Evolutionary conservation across 2,329 filamentous ascomycete species (phyloP).

Genomic region (Pseudocercospora eumusae): DNA sequence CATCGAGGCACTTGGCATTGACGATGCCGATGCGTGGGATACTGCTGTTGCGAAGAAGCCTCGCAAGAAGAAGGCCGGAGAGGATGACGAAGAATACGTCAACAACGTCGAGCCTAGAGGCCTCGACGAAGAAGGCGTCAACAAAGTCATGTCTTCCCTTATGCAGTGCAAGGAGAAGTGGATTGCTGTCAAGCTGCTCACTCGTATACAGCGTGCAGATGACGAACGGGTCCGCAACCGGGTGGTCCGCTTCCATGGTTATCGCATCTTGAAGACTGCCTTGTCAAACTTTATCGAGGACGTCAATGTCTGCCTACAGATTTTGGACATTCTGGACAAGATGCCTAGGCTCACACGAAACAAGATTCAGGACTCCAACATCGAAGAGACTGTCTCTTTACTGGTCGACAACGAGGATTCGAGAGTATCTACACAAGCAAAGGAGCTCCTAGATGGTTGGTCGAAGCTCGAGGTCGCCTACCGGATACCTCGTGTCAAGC

Average conservation of each 20-base stretch:
- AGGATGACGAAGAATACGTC: slow-evolving; percentile 94
- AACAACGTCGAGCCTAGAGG: slow-evolving; percentile 79
- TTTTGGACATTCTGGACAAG: slow-evolving; percentile 83
- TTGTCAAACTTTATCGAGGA: slow-evolving; percentile 86
- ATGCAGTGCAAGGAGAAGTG: slow-evolving; percentile 99
- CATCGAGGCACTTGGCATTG: slow-evolving; percentile 93
- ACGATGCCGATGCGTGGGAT: slow-evolving; percentile 90
- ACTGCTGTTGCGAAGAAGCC: slow-evolving; percentile 85
- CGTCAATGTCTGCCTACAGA: slow-evolving; percentile 82
- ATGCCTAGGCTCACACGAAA: slow-evolving; percentile 91
- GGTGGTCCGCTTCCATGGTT: slow-evolving; percentile 95
- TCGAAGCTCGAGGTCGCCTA: slow-evolving; percentile 87
- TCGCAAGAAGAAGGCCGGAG: slow-evolving; percentile 85
- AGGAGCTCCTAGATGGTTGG: slow-evolving; percentile 77
- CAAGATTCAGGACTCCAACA: slow-evolving; percentile 95
- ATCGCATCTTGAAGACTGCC: slow-evolving; percentile 87
- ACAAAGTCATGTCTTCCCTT: slow-evolving; percentile 92
- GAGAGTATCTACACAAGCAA: slow-evolving; percentile 70
- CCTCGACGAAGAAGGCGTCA: slow-evolving; percentile 79
- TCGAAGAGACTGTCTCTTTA: slow-evolving; percentile 75
- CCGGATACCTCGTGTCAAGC: slow-evolving; percentile 86
- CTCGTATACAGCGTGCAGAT: slow-evolving; percentile 81
- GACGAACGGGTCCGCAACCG: slow-evolving; percentile 85
- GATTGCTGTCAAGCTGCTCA: slow-evolving; percentile 93
- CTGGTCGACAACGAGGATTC: slow-evolving; percentile 66